phyloP scores from a whole-genome alignment of 2,329 filamentous ascomycete species.

The Fusarium virguliforme region DNA sequence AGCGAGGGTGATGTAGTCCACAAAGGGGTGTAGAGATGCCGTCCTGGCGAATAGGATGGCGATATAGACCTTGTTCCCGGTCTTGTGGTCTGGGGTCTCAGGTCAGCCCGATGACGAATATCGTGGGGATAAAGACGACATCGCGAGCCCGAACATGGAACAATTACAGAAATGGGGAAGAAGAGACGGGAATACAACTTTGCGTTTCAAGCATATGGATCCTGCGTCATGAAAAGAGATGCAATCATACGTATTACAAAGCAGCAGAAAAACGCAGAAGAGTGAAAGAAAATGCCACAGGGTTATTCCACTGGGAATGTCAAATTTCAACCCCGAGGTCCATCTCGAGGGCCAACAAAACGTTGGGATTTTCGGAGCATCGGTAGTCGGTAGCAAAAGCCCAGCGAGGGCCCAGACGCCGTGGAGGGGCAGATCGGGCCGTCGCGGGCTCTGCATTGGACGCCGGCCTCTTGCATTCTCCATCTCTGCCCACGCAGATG shows the following conservation, averaged over 20 bases:
- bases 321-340: conserved; percentile 10
- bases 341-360: conserved; percentile 7
- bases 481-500: conserved; percentile 37
- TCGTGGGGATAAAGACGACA: conserved; percentile 50
- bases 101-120: conserved; percentile 49
- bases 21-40: conserved; percentile 22
- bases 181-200: conserved; percentile 5
- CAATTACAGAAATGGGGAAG: conserved; percentile 13
- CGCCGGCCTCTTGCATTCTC: conserved; percentile 12
- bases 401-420: conserved; percentile 16
- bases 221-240: neutral
- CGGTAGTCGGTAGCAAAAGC: conserved; percentile 36
- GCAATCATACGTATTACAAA: neutral
- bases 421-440: conserved; percentile 33
- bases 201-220: conserved; percentile 9
- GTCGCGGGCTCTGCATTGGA: conserved; percentile 25
- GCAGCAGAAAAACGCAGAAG: neutral
- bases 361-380: conserved; percentile 22
- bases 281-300: neutral
- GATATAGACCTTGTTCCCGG: conserved; percentile 19
- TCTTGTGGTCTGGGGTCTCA: conserved; percentile 38
- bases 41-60: conserved; percentile 37
- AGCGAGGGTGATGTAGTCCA: conserved; percentile 20
- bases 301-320: conserved; percentile 22
- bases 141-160: conserved; percentile 20